These are phyloP conservation scores for Trametes maxima DNA, from an alignment of 768 basidiomycete species.

Conservation along the genomic window DNA sequence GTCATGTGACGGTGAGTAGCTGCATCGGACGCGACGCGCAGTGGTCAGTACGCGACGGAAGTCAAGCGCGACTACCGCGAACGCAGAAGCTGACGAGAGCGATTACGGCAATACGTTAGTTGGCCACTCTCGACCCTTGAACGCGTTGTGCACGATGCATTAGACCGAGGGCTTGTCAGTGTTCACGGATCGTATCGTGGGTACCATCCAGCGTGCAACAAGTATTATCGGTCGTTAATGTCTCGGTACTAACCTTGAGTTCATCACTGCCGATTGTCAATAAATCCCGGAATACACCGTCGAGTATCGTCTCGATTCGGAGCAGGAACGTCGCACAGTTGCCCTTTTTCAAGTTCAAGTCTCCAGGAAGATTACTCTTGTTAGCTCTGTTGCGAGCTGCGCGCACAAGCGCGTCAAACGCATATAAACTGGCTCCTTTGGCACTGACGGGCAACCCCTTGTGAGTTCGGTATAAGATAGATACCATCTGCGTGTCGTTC, in stretches of 20 bases:
- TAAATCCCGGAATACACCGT: constrained; percentile 89
- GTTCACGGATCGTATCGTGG: background rate
- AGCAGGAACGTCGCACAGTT: constrained; percentile 82
- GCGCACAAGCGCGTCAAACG: constrained; percentile 90
- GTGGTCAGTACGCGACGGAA: background rate
- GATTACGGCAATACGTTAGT: constrained; percentile 3
- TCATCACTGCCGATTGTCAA: constrained; percentile 62
- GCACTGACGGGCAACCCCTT: constrained; percentile 65
- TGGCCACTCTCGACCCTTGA: background rate
- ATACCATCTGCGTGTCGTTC: constrained; percentile 87
- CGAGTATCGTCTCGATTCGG: constrained; percentile 89
- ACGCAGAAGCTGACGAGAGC: background rate
- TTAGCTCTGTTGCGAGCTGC: constrained; percentile 70
- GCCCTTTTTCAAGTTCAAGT: constrained; percentile 57
- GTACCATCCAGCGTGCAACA: background rate
- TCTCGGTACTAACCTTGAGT: constrained; percentile 75
- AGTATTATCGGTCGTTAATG: constrained; percentile 6
- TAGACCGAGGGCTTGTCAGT: background rate
- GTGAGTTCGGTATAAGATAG: constrained; percentile 87
- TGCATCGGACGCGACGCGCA: constrained; percentile 6
- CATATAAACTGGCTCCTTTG: constrained; percentile 89
- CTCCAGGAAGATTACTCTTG: constrained; percentile 63
- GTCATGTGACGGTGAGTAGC: constrained; percentile 23
- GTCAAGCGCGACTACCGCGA: background rate
- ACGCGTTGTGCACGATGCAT: background rate